Conservation (phyloP, 495 filamentous ascomycete species). For the Tetracladium setigerum region DNA sequence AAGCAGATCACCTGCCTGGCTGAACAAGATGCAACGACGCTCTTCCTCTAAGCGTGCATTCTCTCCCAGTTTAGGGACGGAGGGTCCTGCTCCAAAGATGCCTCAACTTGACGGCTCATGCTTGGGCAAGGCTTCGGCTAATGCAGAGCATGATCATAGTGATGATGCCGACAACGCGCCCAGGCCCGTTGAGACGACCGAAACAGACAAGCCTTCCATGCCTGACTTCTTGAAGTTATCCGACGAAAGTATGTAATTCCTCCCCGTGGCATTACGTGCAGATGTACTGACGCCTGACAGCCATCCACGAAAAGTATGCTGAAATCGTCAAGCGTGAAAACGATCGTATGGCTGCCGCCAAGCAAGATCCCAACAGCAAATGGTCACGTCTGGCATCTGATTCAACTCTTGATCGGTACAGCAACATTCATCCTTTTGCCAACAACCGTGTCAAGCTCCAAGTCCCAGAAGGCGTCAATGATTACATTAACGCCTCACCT, state of each 20-base stretch:
- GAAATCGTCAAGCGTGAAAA: conserved; percentile 17
- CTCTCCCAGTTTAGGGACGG: conserved; percentile 5
- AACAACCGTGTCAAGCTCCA: conserved; percentile 78
- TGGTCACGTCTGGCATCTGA: conserved; percentile 27
- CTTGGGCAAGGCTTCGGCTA: conserved; percentile 15
- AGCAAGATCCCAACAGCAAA: conserved; percentile 20
- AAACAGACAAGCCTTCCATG: conserved; percentile 15
- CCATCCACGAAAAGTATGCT: conserved; percentile 17
- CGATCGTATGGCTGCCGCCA: conserved; percentile 11
- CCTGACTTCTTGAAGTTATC: conserved; percentile 36
- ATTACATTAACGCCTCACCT: conserved; percentile 96
- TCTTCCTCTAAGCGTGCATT: conserved; percentile 11
- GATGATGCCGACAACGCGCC: background rate
- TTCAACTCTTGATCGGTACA: conserved; percentile 34
- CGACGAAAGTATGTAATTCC: conserved; percentile 21
- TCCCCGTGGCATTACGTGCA: background rate
- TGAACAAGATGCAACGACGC: conserved; percentile 16
- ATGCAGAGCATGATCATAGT: background rate
- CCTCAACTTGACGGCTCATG: conserved; percentile 15
- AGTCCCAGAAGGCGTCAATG: conserved; percentile 69
- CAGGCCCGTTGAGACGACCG: background rate
- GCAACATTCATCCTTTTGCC: conserved; percentile 79
- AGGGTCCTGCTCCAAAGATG: background rate
- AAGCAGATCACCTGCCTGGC: conserved; percentile 18
- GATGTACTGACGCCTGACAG: conserved; percentile 4